Base-by-base conservation (phyloP, 805 yeast genomes). In the Monosporozyma aquatica region DNA sequence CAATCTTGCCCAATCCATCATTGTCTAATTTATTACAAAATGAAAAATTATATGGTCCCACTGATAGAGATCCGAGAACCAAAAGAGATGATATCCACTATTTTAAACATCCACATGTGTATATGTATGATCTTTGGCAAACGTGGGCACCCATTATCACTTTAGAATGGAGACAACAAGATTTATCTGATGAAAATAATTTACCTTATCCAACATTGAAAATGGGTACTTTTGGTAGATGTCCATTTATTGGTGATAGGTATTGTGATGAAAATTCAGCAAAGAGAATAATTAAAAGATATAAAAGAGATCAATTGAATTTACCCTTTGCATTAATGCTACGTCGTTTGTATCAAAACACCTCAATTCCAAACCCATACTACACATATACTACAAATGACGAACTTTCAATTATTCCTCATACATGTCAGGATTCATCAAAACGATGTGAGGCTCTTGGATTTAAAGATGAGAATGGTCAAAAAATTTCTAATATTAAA, bases 51-150 rank as follows among this genome's bases (percentile, higher is more conserved):
- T 79, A 76, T 58, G 97, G 96, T 10, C 83, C 95, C 0, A 74
- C 82, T 28, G 97, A 89, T 60, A 75, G 95, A 50, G 96, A 89
- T 59, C 92, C 94, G 10, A 74, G 71, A 47, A 92, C 94, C 2
- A 78, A 74, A 50, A 70, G 95, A 43, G 95, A 85, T 52, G 96
- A 90, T 58, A 75, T 82, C 54, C 80, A 81, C 55, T 84, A 84
- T 59, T 85, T 92, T 61, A 79, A 78, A 40, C 78, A 80, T 29
- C 76, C 80, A 6, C 87, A 80, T 61, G 66, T 87, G 22, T 79
- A 82, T 49, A 80, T 87, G 29, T 90, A 82, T 64, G 98, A 92
- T 55, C 68, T 83, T 21, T 72, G 79, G 48, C 89, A 84, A 52
- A 73, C 72, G 20, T 80, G 81, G 47, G 75, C 95, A 43, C 96